These are phyloP conservation scores for Metarhizium robertsii DNA, from an alignment of 2,329 filamentous ascomycete genomes.

Conservation along the genomic window DNA sequence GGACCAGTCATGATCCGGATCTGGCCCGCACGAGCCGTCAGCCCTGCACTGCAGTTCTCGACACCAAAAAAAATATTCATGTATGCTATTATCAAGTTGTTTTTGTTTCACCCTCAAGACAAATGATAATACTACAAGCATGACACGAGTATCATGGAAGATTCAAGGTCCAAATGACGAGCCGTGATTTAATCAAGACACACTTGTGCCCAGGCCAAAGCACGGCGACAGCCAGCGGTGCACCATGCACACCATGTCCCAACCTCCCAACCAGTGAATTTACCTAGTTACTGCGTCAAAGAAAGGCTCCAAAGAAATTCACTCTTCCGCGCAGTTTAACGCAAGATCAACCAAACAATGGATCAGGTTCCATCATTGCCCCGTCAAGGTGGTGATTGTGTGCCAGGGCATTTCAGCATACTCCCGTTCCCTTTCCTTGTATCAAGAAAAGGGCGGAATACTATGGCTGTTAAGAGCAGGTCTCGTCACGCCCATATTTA, in stretches of 20 bases:
- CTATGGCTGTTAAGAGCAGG: constrained; percentile 46
- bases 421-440: constrained; percentile 26
- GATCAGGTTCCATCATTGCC: constrained; percentile 60
- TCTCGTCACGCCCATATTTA: constrained; percentile 73
- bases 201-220: background rate
- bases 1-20: too few species aligned
- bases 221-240: too few species aligned
- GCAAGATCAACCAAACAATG: constrained; percentile 32
- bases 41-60: too few species aligned
- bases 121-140: too few species aligned
- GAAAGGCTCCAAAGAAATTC: too few species aligned
- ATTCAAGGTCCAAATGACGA: background rate
- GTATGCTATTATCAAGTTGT: too few species aligned
- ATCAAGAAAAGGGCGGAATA: constrained; percentile 29
- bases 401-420: constrained; percentile 58
- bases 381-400: constrained; percentile 51
- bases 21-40: too few species aligned
- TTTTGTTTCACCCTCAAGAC: too few species aligned
- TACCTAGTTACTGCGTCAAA: too few species aligned
- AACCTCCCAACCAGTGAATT: background rate
- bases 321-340: constrained; percentile 4
- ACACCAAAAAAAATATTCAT: too few species aligned
- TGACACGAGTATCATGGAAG: too few species aligned
- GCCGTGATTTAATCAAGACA: background rate
- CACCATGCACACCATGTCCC: too few species aligned